phyloP scores from a whole-genome alignment of 139 green algal genomes.

The Micromonas pusilla region DNA sequence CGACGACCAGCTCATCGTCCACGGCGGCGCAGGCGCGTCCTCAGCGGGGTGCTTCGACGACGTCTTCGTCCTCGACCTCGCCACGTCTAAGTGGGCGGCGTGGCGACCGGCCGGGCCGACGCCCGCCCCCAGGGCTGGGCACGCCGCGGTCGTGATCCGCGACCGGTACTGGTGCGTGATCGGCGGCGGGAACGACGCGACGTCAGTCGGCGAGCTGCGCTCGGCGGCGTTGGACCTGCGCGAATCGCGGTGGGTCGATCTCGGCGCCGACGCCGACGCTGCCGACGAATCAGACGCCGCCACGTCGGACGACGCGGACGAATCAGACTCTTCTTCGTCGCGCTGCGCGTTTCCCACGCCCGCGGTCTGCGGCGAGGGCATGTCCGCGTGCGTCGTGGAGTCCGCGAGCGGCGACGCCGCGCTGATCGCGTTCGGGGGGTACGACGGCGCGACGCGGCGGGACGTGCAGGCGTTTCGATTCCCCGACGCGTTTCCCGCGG shows the following conservation, averaged over 20 bases:
- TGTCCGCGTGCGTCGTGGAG: background rate
- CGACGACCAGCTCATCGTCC: slow-evolving; percentile 1
- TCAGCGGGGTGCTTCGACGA: background rate
- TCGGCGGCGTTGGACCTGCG: slow-evolving; percentile 3
- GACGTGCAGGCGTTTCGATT: background rate
- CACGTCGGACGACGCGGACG: background rate
- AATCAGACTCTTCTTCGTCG: too few relatives aligned
- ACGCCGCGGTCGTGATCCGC: background rate
- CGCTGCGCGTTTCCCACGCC: background rate
- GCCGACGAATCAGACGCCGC: background rate
- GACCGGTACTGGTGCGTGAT: slow-evolving; percentile 6
- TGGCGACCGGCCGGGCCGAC: too few relatives aligned
- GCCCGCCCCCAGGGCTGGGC: slow-evolving; percentile 7
- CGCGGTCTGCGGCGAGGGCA: slow-evolving; percentile 6
- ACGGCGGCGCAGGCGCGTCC: background rate
- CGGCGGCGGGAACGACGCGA: slow-evolving; percentile 9
- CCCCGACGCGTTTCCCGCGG: background rate
- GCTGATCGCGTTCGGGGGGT: slow-evolving; percentile 15
- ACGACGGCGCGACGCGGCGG: background rate
- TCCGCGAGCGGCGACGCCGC: background rate
- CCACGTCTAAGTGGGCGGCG: background rate
- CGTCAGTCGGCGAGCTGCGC: background rate
- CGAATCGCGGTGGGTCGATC: background rate
- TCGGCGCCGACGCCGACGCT: background rate
- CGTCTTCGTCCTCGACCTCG: background rate